Conservation (phyloP, 768 basidiomycete genomes). For the Leucocoprinus sp. region DNA sequence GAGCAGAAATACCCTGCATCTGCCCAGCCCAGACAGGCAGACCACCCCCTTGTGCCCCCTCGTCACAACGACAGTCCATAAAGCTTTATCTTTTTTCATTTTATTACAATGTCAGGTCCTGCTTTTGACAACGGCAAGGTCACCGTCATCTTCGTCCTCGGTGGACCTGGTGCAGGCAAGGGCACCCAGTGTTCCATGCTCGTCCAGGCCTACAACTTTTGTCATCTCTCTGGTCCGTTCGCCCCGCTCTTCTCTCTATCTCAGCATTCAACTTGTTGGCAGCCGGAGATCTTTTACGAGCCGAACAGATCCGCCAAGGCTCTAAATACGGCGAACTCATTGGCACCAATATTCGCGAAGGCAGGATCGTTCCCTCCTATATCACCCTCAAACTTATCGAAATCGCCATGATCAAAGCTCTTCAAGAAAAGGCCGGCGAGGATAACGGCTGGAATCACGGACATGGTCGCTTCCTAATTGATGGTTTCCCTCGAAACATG, state of each 20-base stretch:
- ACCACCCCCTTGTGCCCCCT: slow-evolving; percentile 61
- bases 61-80: slow-evolving; percentile 35
- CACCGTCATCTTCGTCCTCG: slow-evolving; percentile 89
- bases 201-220: slow-evolving; percentile 79
- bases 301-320: slow-evolving; percentile 82
- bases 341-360: slow-evolving; percentile 81
- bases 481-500: slow-evolving; percentile 98
- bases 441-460: slow-evolving; percentile 60
- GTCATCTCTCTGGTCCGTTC: slow-evolving; percentile 80
- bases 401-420: slow-evolving; percentile 74
- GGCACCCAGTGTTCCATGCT: slow-evolving; percentile 89
- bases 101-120: slow-evolving; percentile 25
- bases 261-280: slow-evolving; percentile 9
- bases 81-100: slow-evolving; percentile 21
- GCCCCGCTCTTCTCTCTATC: neutral
- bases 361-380: slow-evolving; percentile 92
- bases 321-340: slow-evolving; percentile 82
- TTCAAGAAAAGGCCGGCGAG: slow-evolving; percentile 32
- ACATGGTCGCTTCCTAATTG: slow-evolving; percentile 83
- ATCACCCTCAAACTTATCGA: slow-evolving; percentile 93
- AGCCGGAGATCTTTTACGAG: slow-evolving; percentile 98
- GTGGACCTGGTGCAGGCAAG: slow-evolving; percentile 98
- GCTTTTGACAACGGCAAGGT: slow-evolving; percentile 68
- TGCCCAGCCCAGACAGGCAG: slow-evolving; percentile 47
- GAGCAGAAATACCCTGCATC: slow-evolving; percentile 55